Conservation (phyloP, 139 green algal species). For the Parachlorella kessleri region DNA sequence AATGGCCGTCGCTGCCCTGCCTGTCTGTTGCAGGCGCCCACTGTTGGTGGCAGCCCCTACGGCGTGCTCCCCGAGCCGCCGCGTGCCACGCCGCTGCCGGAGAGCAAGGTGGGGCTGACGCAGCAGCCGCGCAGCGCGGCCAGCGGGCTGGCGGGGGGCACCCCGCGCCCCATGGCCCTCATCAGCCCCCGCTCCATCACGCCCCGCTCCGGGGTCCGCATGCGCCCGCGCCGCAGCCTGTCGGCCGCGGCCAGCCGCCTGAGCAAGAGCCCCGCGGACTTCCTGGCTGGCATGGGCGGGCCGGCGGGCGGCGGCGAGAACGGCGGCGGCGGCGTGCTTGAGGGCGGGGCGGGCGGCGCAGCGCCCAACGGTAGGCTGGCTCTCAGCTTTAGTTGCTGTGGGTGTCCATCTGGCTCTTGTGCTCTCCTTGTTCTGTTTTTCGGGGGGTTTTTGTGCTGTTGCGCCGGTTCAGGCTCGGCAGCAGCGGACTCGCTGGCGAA, state of each 20-base stretch:
- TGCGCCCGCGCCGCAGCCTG: conserved; percentile 36
- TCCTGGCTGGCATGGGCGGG: conserved; percentile 17
- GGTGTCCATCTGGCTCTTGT: too few relatives aligned
- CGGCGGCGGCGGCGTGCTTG: neutral
- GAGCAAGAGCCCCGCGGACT: conserved; percentile 32
- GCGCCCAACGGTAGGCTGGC: conserved; percentile 6
- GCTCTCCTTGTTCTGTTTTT: too few relatives aligned
- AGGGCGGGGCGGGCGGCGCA: conserved; percentile 8
- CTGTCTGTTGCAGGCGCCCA: conserved; percentile 34
- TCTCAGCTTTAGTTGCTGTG: too few relatives aligned
- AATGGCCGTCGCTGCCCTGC: too few relatives aligned
- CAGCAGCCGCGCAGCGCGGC: conserved; percentile 36
- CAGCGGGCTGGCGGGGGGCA: conserved; percentile 10
- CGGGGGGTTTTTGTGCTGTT: too few relatives aligned
- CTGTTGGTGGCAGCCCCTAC: conserved; percentile 40
- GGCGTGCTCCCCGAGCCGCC: conserved; percentile 50
- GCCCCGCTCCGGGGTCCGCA: conserved; percentile 51
- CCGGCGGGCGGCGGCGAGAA: neutral
- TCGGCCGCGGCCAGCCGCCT: conserved; percentile 16
- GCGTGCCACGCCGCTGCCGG: conserved; percentile 13
- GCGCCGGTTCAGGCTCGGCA: too few relatives aligned
- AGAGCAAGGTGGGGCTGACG: conserved; percentile 69
- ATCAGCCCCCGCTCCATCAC: conserved; percentile 55
- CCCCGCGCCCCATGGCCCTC: conserved; percentile 16
- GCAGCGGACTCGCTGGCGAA: too few relatives aligned